Evolutionary conservation across 768 basidiomycete genomes (phyloP).

Genomic region (Suillus weaverae): DNA sequence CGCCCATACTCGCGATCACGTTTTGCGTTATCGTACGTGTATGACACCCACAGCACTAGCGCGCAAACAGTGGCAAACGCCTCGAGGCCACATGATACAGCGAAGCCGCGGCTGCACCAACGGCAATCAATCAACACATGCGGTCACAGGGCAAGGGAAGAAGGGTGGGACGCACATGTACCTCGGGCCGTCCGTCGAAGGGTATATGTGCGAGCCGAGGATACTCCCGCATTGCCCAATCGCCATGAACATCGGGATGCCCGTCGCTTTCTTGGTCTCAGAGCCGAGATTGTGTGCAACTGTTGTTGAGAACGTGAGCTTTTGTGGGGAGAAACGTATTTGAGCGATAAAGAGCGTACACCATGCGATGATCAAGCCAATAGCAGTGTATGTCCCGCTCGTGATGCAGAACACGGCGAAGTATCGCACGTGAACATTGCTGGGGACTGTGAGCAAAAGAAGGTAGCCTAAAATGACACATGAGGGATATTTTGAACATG

Average conservation of each 20-base stretch:
- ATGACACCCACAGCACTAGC: conserved; percentile 57
- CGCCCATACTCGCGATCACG: conserved; percentile 55
- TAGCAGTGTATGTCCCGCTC: conserved; percentile 73
- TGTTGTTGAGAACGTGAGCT: conserved; percentile 19
- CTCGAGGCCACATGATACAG: conserved; percentile 50
- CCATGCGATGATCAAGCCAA: conserved; percentile 77
- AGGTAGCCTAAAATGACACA: conserved; percentile 52
- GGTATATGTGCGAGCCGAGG: conserved; percentile 75
- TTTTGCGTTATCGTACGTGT: conserved; percentile 57
- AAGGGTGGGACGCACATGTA: conserved; percentile 53
- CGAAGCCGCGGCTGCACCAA: conserved; percentile 55
- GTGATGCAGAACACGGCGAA: conserved; percentile 80
- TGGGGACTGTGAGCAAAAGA: conserved; percentile 53
- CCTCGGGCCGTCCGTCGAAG: conserved; percentile 57
- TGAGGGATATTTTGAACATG: conserved; percentile 46
- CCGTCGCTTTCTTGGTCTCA: conserved; percentile 74
- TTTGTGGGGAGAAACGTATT: background rate
- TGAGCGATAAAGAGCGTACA: conserved; percentile 45
- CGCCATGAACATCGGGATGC: conserved; percentile 77
- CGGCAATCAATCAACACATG: background rate
- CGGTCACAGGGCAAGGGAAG: background rate
- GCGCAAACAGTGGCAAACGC: conserved; percentile 57
- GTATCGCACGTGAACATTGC: conserved; percentile 64
- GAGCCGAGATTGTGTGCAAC: conserved; percentile 76
- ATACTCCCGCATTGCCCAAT: conserved; percentile 79